Conservation (phyloP, 225 moss, liverwort and hornwort species). For the Pseudisothecium myosuroides region DNA sequence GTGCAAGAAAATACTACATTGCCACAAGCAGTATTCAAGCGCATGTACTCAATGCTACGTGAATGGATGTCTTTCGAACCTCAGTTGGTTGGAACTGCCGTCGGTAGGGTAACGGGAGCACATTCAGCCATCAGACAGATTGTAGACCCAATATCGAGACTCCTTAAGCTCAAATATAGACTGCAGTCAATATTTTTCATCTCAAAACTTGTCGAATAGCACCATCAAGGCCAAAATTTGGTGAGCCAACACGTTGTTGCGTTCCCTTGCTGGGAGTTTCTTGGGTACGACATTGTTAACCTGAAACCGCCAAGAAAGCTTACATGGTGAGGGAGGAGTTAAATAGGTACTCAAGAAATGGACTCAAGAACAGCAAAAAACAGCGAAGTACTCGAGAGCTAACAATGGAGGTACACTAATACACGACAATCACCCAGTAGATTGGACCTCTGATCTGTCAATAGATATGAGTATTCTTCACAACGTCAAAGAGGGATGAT, state of each 20-base stretch:
- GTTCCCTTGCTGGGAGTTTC: conserved; percentile 44
- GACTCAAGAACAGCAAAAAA: neutral
- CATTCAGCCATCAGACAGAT: neutral
- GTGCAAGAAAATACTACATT: neutral
- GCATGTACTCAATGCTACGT: neutral
- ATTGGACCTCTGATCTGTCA: neutral
- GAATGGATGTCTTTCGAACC: neutral
- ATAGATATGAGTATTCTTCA: neutral
- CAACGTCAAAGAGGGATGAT: neutral
- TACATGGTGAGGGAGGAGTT: neutral
- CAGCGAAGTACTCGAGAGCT: neutral
- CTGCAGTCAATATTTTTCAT: neutral
- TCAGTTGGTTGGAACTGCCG: neutral
- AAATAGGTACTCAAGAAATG: neutral
- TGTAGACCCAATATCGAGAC: neutral
- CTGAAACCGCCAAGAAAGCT: conserved; percentile 17
- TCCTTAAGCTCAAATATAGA: neutral
- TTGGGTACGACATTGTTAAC: conserved; percentile 56
- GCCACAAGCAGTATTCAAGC: neutral
- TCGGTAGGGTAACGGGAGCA: neutral
- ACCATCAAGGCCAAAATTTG: conserved; percentile 66
- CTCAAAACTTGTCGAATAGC: conserved; percentile 56
- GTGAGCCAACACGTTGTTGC: conserved; percentile 56
- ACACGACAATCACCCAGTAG: neutral
- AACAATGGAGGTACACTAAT: neutral